phyloP scores from a whole-genome alignment of 805 yeast genomes.

The Cephaloascus albidus region DNA sequence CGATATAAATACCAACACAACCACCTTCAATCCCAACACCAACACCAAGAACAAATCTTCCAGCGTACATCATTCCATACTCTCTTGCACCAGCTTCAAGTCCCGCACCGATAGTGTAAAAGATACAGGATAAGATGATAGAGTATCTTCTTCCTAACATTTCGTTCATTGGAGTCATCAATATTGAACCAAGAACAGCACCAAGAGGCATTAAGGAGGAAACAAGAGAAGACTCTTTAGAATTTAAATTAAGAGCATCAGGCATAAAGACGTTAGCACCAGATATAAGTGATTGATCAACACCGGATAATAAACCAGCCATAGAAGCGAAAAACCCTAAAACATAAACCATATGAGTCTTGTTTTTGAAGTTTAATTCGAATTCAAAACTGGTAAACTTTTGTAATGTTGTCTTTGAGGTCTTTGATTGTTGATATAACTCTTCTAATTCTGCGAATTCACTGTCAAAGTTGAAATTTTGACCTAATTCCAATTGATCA shows the following conservation, averaged over 20 bases:
- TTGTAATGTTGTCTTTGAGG: slow-evolving; percentile 23
- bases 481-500: slow-evolving; percentile 15
- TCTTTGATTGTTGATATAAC: slow-evolving; percentile 18
- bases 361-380: slow-evolving; percentile 31
- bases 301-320: slow-evolving; percentile 58
- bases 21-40: slow-evolving; percentile 66
- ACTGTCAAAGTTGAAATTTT: slow-evolving; percentile 21
- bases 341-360: slow-evolving; percentile 33
- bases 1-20: slow-evolving; percentile 51
- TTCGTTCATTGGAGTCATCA: slow-evolving; percentile 51
- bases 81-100: too few species aligned
- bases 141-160: slow-evolving; percentile 46
- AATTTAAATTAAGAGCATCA: slow-evolving; percentile 25
- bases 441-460: slow-evolving; percentile 23
- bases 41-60: slow-evolving; percentile 50
- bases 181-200: slow-evolving; percentile 53
- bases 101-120: slow-evolving; percentile 59
- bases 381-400: slow-evolving; percentile 24
- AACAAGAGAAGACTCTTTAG: slow-evolving; percentile 40
- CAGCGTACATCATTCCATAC: too few species aligned
- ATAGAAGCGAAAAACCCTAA: slow-evolving; percentile 51
- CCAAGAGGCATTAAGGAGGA: slow-evolving; percentile 62
- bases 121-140: slow-evolving; percentile 45
- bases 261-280: slow-evolving; percentile 52
- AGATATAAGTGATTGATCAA: slow-evolving; percentile 58